Conservation (phyloP, 805 yeast species). For the Nakazawaea peltata region DNA sequence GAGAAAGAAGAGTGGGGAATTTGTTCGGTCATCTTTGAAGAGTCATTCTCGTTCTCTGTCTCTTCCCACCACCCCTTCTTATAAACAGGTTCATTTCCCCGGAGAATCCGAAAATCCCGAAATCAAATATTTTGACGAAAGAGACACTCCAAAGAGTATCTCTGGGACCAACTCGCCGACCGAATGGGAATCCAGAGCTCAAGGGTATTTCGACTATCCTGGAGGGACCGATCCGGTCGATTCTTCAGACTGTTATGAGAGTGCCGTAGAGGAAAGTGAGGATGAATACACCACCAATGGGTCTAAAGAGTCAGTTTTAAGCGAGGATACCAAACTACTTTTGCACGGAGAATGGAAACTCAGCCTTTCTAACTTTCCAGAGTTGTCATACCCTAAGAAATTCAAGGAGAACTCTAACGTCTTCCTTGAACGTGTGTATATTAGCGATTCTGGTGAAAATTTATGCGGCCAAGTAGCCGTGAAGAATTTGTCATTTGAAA, state of each 20-base stretch:
- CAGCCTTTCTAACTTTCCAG: conserved; percentile 31
- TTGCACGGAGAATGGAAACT: conserved; percentile 34
- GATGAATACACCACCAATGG: too few relatives aligned
- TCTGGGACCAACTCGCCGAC: conserved; percentile 59
- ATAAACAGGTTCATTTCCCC: conserved; percentile 80
- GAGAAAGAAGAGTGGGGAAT: conserved; percentile 81
- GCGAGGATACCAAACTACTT: conserved; percentile 10
- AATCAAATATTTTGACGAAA: conserved; percentile 63
- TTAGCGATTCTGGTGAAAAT: conserved; percentile 48
- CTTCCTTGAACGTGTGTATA: conserved; percentile 56
- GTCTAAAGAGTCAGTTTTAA: conserved; percentile 13
- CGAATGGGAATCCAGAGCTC: conserved; percentile 21
- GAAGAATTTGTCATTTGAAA: conserved; percentile 61
- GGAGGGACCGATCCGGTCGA: conserved; percentile 19
- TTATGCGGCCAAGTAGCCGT: conserved; percentile 75
- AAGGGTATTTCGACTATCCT: conserved; percentile 17
- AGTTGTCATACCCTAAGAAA: conserved; percentile 36
- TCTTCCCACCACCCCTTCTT: conserved; percentile 48
- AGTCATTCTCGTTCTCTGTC: conserved; percentile 19
- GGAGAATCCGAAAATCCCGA: conserved; percentile 45
- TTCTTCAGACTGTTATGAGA: conserved; percentile 19
- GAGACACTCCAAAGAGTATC: conserved; percentile 73
- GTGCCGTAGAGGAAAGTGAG: conserved; percentile 14
- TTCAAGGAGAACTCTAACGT: conserved; percentile 35
- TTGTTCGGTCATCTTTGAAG: conserved; percentile 69